Conservation (phyloP, 768 basidiomycete genomes). For the Boletus rubroflammeus region DNA sequence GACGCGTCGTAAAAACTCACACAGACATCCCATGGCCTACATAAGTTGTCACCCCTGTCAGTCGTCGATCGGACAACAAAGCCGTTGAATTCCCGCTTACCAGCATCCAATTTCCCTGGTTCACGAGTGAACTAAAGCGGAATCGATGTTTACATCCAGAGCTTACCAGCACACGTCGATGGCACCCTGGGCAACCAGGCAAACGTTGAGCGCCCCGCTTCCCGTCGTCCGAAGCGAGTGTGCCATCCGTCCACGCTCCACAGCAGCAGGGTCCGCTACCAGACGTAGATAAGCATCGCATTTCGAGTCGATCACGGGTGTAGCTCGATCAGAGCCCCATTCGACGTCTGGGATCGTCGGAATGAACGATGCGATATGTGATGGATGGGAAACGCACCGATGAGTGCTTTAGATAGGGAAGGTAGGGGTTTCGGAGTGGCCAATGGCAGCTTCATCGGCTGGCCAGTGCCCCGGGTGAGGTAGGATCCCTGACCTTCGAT, state of each 20-base stretch:
- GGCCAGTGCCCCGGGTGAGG: conserved; percentile 47
- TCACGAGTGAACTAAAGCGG: not conserved
- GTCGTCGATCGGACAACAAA: not conserved
- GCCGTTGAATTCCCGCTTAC: conserved; percentile 29
- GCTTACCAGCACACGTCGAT: conserved; percentile 82
- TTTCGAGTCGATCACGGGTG: conserved; percentile 54
- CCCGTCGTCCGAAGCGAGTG: conserved; percentile 82
- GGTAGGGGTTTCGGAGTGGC: conserved; percentile 56
- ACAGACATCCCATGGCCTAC: conserved; percentile 82
- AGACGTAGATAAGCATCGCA: conserved; percentile 68
- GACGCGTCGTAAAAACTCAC: conserved; percentile 32
- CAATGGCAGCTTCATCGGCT: conserved; percentile 61
- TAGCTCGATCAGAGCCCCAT: conserved; percentile 80
- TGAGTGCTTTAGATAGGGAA: conserved; percentile 69
- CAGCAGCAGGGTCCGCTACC: conserved; percentile 55
- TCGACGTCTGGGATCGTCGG: conserved; percentile 56
- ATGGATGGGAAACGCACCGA: conserved; percentile 41
- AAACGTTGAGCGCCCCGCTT: conserved; percentile 79
- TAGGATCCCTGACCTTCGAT: conserved; percentile 75
- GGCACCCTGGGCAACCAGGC: conserved; percentile 84
- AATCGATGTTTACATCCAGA: not conserved
- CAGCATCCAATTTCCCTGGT: conserved; percentile 77
- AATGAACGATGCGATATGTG: not conserved
- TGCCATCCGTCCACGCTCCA: conserved; percentile 73
- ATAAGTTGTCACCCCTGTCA: not conserved